Percentiles rank a stretch among this genome's conserved stretches.
Conservation (phyloP, 2,329 filamentous ascomycete genomes). For the Canariomyces notabilis region DNA sequence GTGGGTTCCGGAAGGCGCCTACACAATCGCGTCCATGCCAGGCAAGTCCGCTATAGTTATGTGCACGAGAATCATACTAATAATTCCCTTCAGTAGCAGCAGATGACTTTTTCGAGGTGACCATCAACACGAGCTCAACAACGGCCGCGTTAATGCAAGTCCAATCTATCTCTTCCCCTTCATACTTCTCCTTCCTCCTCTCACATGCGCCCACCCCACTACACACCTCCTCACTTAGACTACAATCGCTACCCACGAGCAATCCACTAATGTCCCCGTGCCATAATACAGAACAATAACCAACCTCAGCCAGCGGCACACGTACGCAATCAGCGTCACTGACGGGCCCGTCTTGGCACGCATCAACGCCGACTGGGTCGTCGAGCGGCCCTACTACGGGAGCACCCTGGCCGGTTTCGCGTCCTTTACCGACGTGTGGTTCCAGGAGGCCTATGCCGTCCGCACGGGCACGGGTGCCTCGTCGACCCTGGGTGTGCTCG, state of each 20-base stretch:
- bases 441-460: constrained; percentile 22
- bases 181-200: too few relatives aligned
- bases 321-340: constrained; percentile 14
- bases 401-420: constrained; percentile 19
- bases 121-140: constrained; percentile 20
- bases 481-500: constrained; percentile 16
- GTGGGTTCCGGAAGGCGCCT: constrained; percentile 20
- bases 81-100: constrained; percentile 14
- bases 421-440: constrained; percentile 24
- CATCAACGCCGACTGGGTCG: constrained; percentile 26
- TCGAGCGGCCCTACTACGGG: constrained; percentile 25
- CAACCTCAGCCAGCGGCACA: constrained; percentile 17
- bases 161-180: not conserved
- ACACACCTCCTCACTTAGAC: not conserved
- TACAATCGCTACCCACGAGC: not conserved
- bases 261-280: not conserved
- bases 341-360: constrained; percentile 20
- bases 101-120: constrained; percentile 26
- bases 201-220: not conserved
- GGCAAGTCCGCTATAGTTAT: constrained; percentile 5
- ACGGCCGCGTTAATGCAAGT: constrained; percentile 21
- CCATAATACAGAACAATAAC: constrained; percentile 15
- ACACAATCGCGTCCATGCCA: constrained; percentile 19
- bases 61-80: not conserved
- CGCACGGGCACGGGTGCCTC: constrained; percentile 1